Base-by-base conservation (phyloP, 805 yeast genomes). In the Cyberlindnera petersonii region DNA sequence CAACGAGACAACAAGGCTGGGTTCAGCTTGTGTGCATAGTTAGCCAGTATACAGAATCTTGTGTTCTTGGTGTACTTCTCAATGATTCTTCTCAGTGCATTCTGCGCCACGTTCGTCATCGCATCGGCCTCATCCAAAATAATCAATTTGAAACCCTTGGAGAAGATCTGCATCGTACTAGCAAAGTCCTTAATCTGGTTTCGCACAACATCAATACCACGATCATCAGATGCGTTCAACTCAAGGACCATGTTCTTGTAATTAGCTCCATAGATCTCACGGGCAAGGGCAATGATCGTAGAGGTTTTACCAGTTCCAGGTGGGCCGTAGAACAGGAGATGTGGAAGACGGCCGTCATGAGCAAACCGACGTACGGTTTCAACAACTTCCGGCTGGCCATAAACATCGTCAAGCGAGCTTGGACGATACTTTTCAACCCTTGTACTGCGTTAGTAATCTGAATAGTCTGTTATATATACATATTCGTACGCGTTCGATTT, bases 401-500 rank as follows among this genome's bases (percentile, higher is more conserved):
- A 79, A 9, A 93, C 91, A 33, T 93, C 96, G 45, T 85, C 87
- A 36, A 93, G 66, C 2, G 80, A 70, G 24, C 69, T 66, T 0
- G 99, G 99, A 47, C 99, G 79, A 61, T 91, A 93, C 60, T 93
- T 93, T 60, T 93, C 99, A 32, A 93, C 94, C 98, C 89, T n/a
- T n/a, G n/a, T n/a, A n/a, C n/a, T n/a, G n/a, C n/a, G n/a, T n/a
- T n/a, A n/a, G n/a, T n/a, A n/a, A n/a, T n/a, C n/a, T n/a, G n/a
- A n/a, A n/a, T n/a, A n/a, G n/a, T n/a, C n/a, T n/a, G n/a, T n/a
- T n/a, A n/a, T n/a, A n/a, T n/a, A n/a, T n/a, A n/a, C n/a, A n/a
- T n/a, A n/a, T n/a, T n/a, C n/a, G n/a, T n/a, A n/a, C 24, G 24
- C 24, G 24, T 22, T 8, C 24, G 2, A n/a, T n/a, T n/a, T n/a